Base-by-base conservation (phyloP, 2,329 filamentous ascomycete genomes). In the Neonectria neomacrospora region DNA sequence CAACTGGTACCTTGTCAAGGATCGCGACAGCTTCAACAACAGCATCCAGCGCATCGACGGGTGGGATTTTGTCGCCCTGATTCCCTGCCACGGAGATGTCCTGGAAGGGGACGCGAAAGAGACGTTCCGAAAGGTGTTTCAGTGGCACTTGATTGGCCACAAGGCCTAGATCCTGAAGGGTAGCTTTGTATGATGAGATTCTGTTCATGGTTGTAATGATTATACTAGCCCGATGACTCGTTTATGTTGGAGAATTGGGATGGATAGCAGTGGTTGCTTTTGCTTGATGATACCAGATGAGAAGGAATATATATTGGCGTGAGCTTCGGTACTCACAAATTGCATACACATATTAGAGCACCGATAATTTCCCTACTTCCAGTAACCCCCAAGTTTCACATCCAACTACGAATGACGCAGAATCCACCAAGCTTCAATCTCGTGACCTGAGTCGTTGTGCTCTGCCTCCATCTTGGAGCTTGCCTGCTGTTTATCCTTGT, bases 41-140 rank as follows among this genome's bases (percentile, higher is more conserved):
- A 94, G 90, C 70, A 80, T 93, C 42, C 80, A 79, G 69, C 84
- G 85, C 64, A 95, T 98, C 66, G 83, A 88, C 56, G 76, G 79
- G 58, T 99, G 95, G 95, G 90, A 95, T 62, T 97, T 97, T 76
- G 87, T 90, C 67, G 89, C 89, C 41, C 84, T 98, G 54, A 89
- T 99, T 63, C 94, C 95, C 1, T 98, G 95, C 77, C 96, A 99
- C 79, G 96, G 96, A 9, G 96, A 99, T 80, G 90, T 92, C 16
- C 89, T 98, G 68, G 90, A 96, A 77, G 83, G 81, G 2, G 78
- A 82, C 66, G 94, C 86, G 10, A 97, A 96, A 83, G 85, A 85
- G 11, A 82, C 92, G 16, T 97, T 95, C 69, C 81, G 85, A 72
- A 92, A 91, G 77, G 84, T 96, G 12, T 93, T 97, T 79, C 86